Conservation (phyloP, 2,329 filamentous ascomycete genomes). For the Alternaria dauci region DNA sequence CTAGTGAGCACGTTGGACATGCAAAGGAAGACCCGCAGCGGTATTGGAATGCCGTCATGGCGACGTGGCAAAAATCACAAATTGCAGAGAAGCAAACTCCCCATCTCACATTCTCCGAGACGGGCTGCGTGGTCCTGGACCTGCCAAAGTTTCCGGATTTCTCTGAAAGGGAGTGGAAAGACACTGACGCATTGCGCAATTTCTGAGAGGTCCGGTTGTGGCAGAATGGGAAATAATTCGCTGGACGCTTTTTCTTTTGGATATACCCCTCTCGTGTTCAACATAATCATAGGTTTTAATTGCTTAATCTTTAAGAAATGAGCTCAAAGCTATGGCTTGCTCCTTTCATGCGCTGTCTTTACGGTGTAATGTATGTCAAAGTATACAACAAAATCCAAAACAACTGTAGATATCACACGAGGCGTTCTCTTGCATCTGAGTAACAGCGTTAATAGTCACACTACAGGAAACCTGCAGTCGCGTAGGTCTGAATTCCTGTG, state of each 20-base stretch:
- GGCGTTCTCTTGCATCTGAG: not conserved
- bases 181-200: not conserved
- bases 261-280: not conserved
- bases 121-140: not conserved
- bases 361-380: not conserved
- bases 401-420: not conserved
- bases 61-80: conserved; percentile 25
- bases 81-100: not conserved
- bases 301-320: not conserved
- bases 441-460: not conserved
- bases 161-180: not conserved
- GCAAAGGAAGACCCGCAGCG: conserved; percentile 62
- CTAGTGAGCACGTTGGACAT: conserved; percentile 67
- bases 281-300: not conserved
- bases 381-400: not conserved
- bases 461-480: not conserved
- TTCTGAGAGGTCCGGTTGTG: not conserved
- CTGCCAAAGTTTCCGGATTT: not conserved
- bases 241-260: not conserved
- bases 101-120: not conserved
- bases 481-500: not conserved
- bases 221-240: not conserved
- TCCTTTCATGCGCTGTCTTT: not conserved
- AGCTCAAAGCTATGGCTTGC: not conserved
- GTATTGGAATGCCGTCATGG: conserved; percentile 60